Base-by-base conservation (phyloP, 805 yeast genomes). In the Metschnikowia continentalis region DNA sequence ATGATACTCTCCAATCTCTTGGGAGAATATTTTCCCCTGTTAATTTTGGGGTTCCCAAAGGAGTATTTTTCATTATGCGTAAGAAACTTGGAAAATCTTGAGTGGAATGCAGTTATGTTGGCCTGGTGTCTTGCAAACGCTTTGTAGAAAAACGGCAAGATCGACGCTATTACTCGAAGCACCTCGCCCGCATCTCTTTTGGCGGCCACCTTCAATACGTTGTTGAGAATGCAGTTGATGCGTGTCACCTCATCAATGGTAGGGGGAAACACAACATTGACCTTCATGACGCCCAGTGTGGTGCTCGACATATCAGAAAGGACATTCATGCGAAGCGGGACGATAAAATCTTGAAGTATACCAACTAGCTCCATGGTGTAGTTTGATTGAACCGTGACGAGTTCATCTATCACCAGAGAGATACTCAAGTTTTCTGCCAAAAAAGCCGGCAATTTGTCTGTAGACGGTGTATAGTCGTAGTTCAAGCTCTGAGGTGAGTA, bases 51-150 rank as follows among this genome's bases (percentile, higher is more conserved):
- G 48, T 70, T 67, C 2, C 57, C 65, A 49, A 74, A 65, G 6
- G 71, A 59, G 32, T 56, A 61, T n/a, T 55, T 50, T 2, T 59
- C 59, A 49, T 71, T 67, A 48, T 65, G 67, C n/a, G 51, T 46
- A 51, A 60, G 52, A 54, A 73, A 73, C 50, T 62, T 76, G 22
- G 77, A 75, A 57, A 81, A 74, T 47, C 77, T 77, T 8, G 82
- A 71, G 15, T 77, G 69, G 58, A 89, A 89, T 48, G 78, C 76
- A 56, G 82, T 83, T 10, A 94, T 80, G 17, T 96, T 96, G 7
- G 97, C 96, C 67, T 91, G 96, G 67, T 92, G 97, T 51, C 97
- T 76, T 75, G 90, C 88, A 59, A 88, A 88, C 0, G 97, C 96
- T 62, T 90, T 88, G 70, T 88, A 92, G 65, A 90, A 92, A 65